These are phyloP conservation scores for Kwoniella botswanensis DNA, from an alignment of 768 basidiomycete genomes.

Conservation along the genomic window DNA sequence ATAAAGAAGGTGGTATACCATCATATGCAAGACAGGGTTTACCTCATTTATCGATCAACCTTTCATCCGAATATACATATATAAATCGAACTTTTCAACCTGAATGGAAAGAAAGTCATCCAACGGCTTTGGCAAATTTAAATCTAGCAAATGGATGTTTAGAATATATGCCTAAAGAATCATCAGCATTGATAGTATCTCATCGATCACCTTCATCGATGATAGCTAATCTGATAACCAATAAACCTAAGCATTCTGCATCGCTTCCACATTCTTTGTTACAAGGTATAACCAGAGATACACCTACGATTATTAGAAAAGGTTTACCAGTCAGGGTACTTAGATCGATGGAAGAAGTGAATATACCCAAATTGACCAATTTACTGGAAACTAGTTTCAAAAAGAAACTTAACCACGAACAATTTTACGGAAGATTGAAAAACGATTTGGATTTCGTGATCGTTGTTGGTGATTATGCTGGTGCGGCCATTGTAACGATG, in stretches of 20 bases:
- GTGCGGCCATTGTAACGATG: conserved; percentile 87
- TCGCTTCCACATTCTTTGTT: conserved; percentile 92
- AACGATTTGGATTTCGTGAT: conserved; percentile 84
- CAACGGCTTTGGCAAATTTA: conserved; percentile 84
- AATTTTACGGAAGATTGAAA: conserved; percentile 81
- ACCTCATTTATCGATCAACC: conserved; percentile 94
- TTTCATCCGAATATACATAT: conserved; percentile 80
- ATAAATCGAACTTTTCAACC: conserved; percentile 83
- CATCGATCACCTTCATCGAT: conserved; percentile 94
- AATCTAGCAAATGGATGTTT: conserved; percentile 83
- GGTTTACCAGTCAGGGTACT: conserved; percentile 86
- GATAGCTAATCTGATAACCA: conserved; percentile 96
- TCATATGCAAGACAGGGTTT: conserved; percentile 94
- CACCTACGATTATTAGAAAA: conserved; percentile 87
- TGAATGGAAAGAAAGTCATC: conserved; percentile 76
- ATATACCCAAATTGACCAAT: conserved; percentile 73
- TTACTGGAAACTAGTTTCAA: conserved; percentile 88
- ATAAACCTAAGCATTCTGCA: conserved; percentile 94
- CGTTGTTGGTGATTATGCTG: conserved; percentile 91
- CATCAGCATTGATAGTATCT: conserved; percentile 95
- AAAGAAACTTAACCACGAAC: conserved; percentile 69
- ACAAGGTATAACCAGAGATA: conserved; percentile 83
- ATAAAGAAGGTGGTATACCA: conserved; percentile 92
- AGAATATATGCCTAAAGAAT: conserved; percentile 86
- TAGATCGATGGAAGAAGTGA: conserved; percentile 69